Conservation (phyloP, 1,284 basidiomycete genomes). For the Melampsora americana region DNA sequence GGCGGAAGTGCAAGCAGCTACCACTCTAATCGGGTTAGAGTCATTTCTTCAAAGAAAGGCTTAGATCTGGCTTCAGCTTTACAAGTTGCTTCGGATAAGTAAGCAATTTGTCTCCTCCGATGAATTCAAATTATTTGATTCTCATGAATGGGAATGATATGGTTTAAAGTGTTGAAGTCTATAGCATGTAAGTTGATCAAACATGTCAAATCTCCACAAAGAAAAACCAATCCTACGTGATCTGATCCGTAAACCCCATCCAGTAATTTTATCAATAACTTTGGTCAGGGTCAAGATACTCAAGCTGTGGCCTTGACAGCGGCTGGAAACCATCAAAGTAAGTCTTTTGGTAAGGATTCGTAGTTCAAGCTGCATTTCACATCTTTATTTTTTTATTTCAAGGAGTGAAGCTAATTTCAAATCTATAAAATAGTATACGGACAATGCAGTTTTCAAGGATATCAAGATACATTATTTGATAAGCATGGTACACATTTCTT, state of each 20-base stretch:
- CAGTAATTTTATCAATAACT: slow-evolving; percentile 30
- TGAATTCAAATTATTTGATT: too few species aligned
- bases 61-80: slow-evolving; percentile 2
- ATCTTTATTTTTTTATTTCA: not conserved
- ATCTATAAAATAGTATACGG: not conserved
- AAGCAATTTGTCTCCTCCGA: not conserved
- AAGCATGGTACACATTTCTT: slow-evolving; percentile 21
- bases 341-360: not conserved
- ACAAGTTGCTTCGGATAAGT: not conserved
- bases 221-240: too few species aligned
- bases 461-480: slow-evolving; percentile 39
- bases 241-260: not conserved
- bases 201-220: too few species aligned
- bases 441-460: slow-evolving; percentile 34
- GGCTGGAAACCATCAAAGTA: slow-evolving; percentile 23
- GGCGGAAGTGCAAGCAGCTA: not conserved
- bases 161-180: not conserved
- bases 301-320: slow-evolving; percentile 37
- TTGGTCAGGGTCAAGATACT: slow-evolving; percentile 30
- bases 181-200: not conserved
- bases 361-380: not conserved
- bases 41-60: slow-evolving; percentile 9
- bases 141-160: not conserved
- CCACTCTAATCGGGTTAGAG: not conserved
- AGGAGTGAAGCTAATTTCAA: not conserved